Percentiles rank a stretch among this genome's conserved stretches.
Evolutionary conservation across 2,329 filamentous ascomycete species (phyloP).

Genomic region (Alternaria metachromatica): DNA sequence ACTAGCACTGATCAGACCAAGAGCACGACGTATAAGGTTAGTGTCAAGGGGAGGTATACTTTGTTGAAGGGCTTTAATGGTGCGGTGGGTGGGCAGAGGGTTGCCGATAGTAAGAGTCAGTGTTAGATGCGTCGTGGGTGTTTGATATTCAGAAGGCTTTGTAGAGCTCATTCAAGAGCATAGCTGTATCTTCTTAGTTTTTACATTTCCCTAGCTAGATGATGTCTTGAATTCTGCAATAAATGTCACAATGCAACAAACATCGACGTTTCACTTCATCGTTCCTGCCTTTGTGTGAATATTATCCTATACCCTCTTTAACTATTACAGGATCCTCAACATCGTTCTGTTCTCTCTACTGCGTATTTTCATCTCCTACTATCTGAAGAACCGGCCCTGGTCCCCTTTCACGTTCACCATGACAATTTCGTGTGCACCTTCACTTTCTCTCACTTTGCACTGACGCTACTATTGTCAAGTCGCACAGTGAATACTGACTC

Average conservation of each 20-base stretch:
- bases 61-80: not conserved
- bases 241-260: not conserved
- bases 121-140: not conserved
- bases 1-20: not conserved
- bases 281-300: not conserved
- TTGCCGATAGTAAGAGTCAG: not conserved
- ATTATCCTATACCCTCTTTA: not conserved
- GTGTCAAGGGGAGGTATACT: not conserved
- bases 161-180: not conserved
- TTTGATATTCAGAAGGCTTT: accelerated
- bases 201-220: accelerated
- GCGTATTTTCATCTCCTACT: not conserved
- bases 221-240: not conserved
- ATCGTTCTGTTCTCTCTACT: not conserved
- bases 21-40: not conserved
- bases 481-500: not conserved
- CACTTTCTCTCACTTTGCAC: not conserved
- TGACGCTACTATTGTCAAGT: not conserved
- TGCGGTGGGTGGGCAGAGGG: not conserved
- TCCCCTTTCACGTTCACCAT: not conserved
- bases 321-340: not conserved
- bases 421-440: not conserved
- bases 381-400: accelerated
- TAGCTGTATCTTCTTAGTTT: not conserved
- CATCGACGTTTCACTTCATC: not conserved